Evolutionary conservation across 2,329 filamentous ascomycete genomes (phyloP).

Genomic region (Colletotrichum zoysiae): DNA sequence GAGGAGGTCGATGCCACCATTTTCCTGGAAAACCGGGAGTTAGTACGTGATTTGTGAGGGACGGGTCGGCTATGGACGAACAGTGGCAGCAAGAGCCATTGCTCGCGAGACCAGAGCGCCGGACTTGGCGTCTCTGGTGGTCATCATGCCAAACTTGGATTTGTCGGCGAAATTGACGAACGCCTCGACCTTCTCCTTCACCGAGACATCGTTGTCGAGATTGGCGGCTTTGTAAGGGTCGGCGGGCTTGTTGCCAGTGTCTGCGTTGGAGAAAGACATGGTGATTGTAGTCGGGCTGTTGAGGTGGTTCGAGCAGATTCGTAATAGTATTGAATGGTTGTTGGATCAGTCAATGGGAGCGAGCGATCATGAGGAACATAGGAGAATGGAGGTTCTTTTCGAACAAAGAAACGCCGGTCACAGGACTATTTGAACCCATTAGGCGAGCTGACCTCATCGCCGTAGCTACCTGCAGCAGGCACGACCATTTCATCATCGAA

Average conservation of each 20-base stretch:
- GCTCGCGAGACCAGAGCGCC: slow-evolving; percentile 82
- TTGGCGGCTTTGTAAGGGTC: slow-evolving; percentile 85
- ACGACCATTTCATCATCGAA: slow-evolving; percentile 41
- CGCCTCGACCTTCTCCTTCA: slow-evolving; percentile 82
- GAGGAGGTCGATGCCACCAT: slow-evolving; percentile 82
- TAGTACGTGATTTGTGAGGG: background rate
- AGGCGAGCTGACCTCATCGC: slow-evolving; percentile 36
- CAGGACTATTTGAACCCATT: slow-evolving; percentile 32
- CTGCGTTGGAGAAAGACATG: slow-evolving; percentile 67
- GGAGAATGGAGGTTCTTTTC: no score
- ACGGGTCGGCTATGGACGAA: slow-evolving; percentile 49
- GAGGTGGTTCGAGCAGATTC: background rate
- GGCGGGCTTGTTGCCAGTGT: slow-evolving; percentile 71
- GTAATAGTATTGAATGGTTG: background rate
- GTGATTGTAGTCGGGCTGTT: background rate
- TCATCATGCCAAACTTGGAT: slow-evolving; percentile 91
- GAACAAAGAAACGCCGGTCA: background rate
- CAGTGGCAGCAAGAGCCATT: slow-evolving; percentile 87
- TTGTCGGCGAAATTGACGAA: slow-evolving; percentile 77
- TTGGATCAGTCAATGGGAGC: background rate
- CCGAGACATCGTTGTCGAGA: slow-evolving; percentile 70
- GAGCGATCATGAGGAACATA: background rate
- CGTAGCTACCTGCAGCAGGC: slow-evolving; percentile 26
- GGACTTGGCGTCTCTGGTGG: slow-evolving; percentile 75
- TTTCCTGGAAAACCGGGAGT: slow-evolving; percentile 67